Percentiles rank a stretch among this genome's conserved stretches.
Evolutionary conservation across 148 eudicot species (phyloP).

Genomic region (Amaranthus palmeri): DNA sequence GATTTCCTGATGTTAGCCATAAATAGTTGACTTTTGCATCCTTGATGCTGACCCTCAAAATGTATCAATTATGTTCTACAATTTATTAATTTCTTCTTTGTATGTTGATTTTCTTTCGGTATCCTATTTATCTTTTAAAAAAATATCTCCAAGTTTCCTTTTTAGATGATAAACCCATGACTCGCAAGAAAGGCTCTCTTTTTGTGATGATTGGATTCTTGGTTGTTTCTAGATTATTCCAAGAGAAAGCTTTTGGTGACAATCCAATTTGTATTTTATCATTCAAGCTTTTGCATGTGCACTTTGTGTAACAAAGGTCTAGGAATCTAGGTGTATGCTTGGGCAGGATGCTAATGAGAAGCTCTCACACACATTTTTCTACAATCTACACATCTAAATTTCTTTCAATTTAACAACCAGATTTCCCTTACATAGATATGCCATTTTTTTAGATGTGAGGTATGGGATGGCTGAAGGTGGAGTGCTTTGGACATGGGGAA

Average conservation of each 20-base stretch:
- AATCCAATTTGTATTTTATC: background rate
- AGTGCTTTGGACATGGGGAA: background rate
- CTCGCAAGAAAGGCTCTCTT: background rate
- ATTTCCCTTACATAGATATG: background rate
- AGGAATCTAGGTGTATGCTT: background rate
- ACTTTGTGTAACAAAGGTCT: background rate
- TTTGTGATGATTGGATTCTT: background rate
- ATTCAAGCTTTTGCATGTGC: background rate
- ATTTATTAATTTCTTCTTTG: background rate
- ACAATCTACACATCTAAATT: background rate
- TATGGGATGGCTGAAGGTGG: background rate
- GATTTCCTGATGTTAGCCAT: background rate
- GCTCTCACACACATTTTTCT: background rate
- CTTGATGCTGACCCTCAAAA: background rate
- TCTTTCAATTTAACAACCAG: background rate
- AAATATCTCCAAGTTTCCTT: background rate
- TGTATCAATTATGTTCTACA: too few relatives aligned
- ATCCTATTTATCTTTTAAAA: background rate
- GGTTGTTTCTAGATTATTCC: background rate
- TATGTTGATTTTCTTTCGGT: background rate
- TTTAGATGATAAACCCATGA: too few relatives aligned
- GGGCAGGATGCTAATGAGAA: background rate
- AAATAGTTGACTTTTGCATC: background rate
- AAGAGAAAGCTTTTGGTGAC: background rate
- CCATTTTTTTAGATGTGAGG: background rate